These are phyloP conservation scores for Marchantia polymorpha DNA, from an alignment of 225 moss, liverwort and hornwort species.

Conservation along the genomic window DNA sequence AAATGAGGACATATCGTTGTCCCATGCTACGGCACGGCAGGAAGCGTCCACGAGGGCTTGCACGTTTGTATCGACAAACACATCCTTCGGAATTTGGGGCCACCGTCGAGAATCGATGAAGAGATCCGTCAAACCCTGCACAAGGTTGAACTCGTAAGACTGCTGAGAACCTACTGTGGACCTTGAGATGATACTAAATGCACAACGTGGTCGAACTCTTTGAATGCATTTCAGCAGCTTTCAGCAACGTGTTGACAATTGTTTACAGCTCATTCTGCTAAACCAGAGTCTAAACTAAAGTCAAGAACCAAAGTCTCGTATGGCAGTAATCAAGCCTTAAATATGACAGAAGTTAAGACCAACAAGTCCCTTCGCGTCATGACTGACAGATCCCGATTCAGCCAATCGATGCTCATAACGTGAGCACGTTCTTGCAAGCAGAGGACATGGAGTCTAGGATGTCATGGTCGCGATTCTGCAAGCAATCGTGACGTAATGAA, in stretches of 20 bases:
- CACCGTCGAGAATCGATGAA: neutral
- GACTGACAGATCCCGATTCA: neutral
- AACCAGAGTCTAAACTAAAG: too few species aligned
- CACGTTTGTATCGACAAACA: constrained; percentile 14
- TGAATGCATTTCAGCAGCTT: neutral
- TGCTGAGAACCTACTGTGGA: neutral
- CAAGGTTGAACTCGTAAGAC: neutral
- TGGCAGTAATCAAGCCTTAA: too few species aligned
- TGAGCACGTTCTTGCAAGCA: too few species aligned
- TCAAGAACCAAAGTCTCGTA: too few species aligned
- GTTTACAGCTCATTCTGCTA: too few species aligned
- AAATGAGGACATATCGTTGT: constrained; percentile 26
- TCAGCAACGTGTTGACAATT: too few species aligned
- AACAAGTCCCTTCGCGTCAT: too few species aligned
- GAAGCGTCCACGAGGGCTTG: constrained; percentile 5
- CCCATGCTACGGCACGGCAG: constrained; percentile 5
- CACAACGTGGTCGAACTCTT: neutral
- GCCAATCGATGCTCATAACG: too few species aligned
- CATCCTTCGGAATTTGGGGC: constrained; percentile 14
- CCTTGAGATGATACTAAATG: neutral
- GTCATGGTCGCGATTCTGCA: too few species aligned
- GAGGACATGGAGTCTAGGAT: too few species aligned
- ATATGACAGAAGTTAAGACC: too few species aligned
- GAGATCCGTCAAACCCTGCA: constrained; percentile 21
- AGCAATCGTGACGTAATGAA: neutral